Evolutionary conservation across 768 basidiomycete genomes (phyloP).

Genomic region (Xanthoconium purpureum): DNA sequence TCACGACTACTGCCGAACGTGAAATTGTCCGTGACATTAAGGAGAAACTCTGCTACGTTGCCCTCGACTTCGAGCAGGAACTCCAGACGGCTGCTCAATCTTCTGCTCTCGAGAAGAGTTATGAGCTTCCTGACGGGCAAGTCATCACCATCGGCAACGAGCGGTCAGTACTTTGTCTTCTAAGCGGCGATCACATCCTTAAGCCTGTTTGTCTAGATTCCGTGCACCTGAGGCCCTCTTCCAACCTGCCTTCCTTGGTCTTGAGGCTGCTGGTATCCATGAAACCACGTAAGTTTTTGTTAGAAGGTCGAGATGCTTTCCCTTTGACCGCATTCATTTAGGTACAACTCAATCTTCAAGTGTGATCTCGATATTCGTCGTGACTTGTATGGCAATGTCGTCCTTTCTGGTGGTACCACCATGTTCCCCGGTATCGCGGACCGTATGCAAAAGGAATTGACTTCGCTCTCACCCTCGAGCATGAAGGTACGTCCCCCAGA

Average conservation of each 20-base stretch:
- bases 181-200: background rate
- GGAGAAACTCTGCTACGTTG: conserved; percentile 90
- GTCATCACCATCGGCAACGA: conserved; percentile 85
- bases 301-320: background rate
- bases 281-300: conserved; percentile 49
- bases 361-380: conserved; percentile 68
- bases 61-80: conserved; percentile 92
- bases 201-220: conserved; percentile 38
- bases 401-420: conserved; percentile 77
- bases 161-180: conserved; percentile 34
- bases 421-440: conserved; percentile 98
- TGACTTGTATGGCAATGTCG: conserved; percentile 35
- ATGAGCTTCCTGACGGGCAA: conserved; percentile 90
- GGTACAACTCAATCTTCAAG: conserved; percentile 58
- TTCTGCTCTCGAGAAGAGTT: conserved; percentile 88
- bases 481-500: conserved; percentile 60
- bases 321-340: conserved; percentile 16
- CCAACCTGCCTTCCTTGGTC: conserved; percentile 56
- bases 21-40: conserved; percentile 98
- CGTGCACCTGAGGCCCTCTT: conserved; percentile 55
- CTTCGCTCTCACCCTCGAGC: conserved; percentile 71
- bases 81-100: conserved; percentile 87
- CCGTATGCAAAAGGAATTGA: conserved; percentile 94
- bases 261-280: conserved; percentile 85
- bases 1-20: conserved; percentile 90